Evolutionary conservation across 345 rosid genomes (phyloP), one percentile per base, ranked within the genome.

Genomic region (Populus ilicifolia): DNA sequence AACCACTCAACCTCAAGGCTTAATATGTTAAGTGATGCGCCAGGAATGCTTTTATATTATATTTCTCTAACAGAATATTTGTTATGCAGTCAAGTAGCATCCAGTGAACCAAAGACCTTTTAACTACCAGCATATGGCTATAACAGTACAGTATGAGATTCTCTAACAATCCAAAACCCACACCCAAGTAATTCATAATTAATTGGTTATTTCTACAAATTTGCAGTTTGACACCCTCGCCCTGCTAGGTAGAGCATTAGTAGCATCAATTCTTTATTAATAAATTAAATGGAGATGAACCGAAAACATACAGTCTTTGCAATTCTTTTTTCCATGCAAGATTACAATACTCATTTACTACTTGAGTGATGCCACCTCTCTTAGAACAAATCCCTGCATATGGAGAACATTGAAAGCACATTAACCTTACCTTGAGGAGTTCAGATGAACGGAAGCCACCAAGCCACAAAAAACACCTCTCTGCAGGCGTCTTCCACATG

Each of bases 401-500:
- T n/a, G 54, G 36, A 27, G 62, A 72, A 10, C 2, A 52, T 54
- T 50, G 43, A 5, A 73, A 69, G 41, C 38, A 39, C 20, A 38
- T 72, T 12, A 43, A 79, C 21, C 81, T 80, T 63, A 93, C 99
- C 98, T 94, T 96, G 71, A 96, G 96, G 79, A 96, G 94, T 83
- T 96, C 98, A 41, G 98, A 94, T 67, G 99, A 94, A 44, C 99
- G 97, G 81, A 94, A 96, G 72, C 99, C 99, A 50, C 99, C 99
- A 18, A 96, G 98, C 99, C 98, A 96, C 87, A 96, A 79, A 86
- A 96, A 96, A 83, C 99, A 96, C 78, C 99, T 90, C 87, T 96
- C 98, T 5, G 99, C 98, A 76, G 97, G 99, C 18, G 99, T 94
- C 84, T 96, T 96, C 99, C 98, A 96, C 98, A 94, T 96, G 74